Percentiles rank a stretch among this genome's conserved stretches.
Evolutionary conservation across 345 rosid genomes (phyloP).

Genomic region (Dipteronia sinensis): DNA sequence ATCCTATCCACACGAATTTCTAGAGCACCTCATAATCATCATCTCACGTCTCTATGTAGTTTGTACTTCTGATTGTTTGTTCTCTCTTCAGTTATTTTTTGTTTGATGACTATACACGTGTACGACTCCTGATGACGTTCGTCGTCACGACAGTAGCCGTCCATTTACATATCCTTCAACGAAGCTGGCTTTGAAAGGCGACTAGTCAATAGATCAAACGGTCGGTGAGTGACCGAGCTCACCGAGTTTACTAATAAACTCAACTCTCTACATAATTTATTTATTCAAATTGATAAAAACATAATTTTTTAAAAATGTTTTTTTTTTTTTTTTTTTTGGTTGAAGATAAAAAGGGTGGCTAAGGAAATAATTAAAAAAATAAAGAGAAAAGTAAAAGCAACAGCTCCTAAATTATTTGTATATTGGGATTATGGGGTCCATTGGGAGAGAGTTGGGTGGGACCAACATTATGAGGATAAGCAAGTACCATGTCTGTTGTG

Average conservation of each 20-base stretch:
- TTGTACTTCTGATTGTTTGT: too few species aligned
- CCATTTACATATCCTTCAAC: constrained; percentile 20
- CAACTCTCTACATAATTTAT: neutral
- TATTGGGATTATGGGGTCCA: neutral
- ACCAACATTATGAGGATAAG: neutral
- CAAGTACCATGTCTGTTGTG: constrained; percentile 9
- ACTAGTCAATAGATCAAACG: constrained; percentile 22
- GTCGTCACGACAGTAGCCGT: constrained; percentile 13
- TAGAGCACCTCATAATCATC: neutral
- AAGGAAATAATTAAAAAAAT: neutral
- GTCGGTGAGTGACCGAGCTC: constrained; percentile 37
- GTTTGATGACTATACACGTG: constrained; percentile 23
- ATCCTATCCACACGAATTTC: constrained; percentile 22
- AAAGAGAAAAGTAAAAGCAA: neutral
- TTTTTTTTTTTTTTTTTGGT: neutral
- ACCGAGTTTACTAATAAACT: constrained; percentile 6
- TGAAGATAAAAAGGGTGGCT: neutral
- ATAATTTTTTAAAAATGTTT: neutral
- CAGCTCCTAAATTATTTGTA: neutral
- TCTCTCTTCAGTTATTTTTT: neutral
- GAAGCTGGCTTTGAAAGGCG: constrained; percentile 11
- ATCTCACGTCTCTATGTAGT: too few species aligned
- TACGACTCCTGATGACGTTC: neutral
- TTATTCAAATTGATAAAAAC: neutral
- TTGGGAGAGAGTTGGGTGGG: neutral